Conservation (phyloP, 345 rosid species). For the Aquilaria malaccensis region DNA sequence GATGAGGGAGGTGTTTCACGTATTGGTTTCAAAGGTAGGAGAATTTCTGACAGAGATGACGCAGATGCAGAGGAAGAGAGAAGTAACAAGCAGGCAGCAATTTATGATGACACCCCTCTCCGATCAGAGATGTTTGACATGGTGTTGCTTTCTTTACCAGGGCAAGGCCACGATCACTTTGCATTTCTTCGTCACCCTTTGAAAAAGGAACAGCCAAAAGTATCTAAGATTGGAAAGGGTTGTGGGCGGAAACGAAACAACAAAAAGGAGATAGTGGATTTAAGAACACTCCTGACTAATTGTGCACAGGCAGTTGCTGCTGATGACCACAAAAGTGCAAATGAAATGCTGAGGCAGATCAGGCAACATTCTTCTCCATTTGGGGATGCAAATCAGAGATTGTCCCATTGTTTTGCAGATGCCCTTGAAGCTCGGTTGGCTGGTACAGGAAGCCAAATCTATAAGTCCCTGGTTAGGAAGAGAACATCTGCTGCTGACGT, state of each 20-base stretch:
- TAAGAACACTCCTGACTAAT: conserved; percentile 63
- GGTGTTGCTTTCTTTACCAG: conserved; percentile 45
- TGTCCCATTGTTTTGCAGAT: conserved; percentile 78
- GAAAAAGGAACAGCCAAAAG: conserved; percentile 44
- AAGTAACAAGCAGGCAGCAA: conserved; percentile 59
- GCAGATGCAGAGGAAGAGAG: conserved; percentile 60
- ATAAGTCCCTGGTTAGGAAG: conserved; percentile 49
- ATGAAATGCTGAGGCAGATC: conserved; percentile 71
- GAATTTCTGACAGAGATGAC: conserved; percentile 40
- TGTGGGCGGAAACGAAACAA: conserved; percentile 41
- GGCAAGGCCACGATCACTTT: conserved; percentile 27
- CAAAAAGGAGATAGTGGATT: conserved; percentile 71
- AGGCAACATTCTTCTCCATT: conserved; percentile 68
- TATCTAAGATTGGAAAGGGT: conserved; percentile 34
- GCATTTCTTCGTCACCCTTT: conserved; percentile 47
- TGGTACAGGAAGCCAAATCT: conserved; percentile 68
- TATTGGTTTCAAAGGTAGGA: conserved; percentile 36
- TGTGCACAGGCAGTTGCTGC: conserved; percentile 91
- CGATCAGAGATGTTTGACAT: conserved; percentile 64
- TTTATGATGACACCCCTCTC: conserved; percentile 45
- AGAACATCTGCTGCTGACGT: conserved; percentile 66
- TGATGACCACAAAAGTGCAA: conserved; percentile 53
- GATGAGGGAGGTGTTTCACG: conserved; percentile 17
- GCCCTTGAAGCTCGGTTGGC: conserved; percentile 86
- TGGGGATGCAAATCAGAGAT: conserved; percentile 84